Percentiles rank a stretch among this genome's conserved stretches.
phyloP scores from a whole-genome alignment of 148 eudicot species.

The Pharnaceum exiguum region DNA sequence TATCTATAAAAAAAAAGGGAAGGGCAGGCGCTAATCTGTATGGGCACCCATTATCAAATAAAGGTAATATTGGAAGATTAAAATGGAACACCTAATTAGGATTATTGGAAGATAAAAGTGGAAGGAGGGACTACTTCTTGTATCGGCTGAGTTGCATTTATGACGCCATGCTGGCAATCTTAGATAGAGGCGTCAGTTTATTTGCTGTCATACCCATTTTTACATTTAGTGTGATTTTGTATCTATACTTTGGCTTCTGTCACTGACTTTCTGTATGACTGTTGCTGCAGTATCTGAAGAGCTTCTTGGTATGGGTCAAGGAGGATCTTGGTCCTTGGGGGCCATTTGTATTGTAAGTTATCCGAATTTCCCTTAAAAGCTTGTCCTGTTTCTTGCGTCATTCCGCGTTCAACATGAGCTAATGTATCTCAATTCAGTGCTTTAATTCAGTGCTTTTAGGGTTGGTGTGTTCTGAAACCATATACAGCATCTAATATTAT shows the following conservation, averaged over 20 bases:
- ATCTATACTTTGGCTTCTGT: not conserved
- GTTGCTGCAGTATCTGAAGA: conserved; percentile 59
- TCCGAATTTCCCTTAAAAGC: conserved; percentile 7
- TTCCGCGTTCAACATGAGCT: not conserved
- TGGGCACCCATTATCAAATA: too few species aligned
- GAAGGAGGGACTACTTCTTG: too few species aligned
- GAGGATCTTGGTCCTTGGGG: conserved; percentile 99
- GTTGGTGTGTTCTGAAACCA: too few species aligned
- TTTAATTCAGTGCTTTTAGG: too few species aligned
- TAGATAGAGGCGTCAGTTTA: not conserved
- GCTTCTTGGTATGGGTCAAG: conserved; percentile 78
- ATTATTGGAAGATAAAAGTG: too few species aligned
- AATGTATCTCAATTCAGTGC: not conserved
- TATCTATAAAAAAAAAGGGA: too few species aligned
- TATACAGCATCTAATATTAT: too few species aligned
- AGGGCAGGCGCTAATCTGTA: too few species aligned
- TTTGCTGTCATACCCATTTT: not conserved
- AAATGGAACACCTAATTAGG: too few species aligned
- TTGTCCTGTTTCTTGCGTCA: not conserved
- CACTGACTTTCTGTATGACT: conserved; percentile 12
- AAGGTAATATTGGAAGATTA: too few species aligned
- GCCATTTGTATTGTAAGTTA: conserved; percentile 84
- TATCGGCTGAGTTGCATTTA: too few species aligned
- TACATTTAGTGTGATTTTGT: not conserved
- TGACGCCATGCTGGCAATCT: not conserved